These are phyloP conservation scores for Viridothelium virens DNA, from an alignment of 495 filamentous ascomycete genomes.

Conservation along the genomic window DNA sequence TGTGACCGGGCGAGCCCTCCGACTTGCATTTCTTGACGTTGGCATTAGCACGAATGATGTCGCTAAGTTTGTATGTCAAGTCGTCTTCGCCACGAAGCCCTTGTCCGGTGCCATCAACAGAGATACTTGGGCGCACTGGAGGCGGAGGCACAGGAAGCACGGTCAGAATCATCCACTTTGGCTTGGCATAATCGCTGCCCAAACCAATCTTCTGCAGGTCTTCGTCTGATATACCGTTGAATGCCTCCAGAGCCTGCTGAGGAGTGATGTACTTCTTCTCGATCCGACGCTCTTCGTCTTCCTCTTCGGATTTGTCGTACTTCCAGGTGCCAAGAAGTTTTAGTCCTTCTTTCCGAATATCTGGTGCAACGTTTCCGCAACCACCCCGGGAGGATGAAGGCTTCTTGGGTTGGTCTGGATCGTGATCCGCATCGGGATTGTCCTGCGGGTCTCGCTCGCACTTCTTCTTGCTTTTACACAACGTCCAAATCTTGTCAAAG, in stretches of 20 bases:
- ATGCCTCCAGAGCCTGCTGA: conserved; percentile 71
- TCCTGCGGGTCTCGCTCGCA: conserved; percentile 69
- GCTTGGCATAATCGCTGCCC: conserved; percentile 85
- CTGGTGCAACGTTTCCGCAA: conserved; percentile 85
- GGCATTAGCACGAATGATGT: conserved; percentile 95
- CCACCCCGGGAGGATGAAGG: conserved; percentile 59
- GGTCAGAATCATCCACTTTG: conserved; percentile 97
- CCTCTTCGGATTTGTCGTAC: conserved; percentile 61
- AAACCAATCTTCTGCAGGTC: conserved; percentile 82
- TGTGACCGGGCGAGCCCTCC: conserved; percentile 83
- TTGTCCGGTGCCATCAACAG: conserved; percentile 79
- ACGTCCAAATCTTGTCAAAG: conserved; percentile 79
- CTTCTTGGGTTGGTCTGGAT: conserved; percentile 42
- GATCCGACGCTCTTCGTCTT: conserved; percentile 48
- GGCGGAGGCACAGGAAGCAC: conserved; percentile 92
- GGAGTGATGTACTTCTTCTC: conserved; percentile 85
- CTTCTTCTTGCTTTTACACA: conserved; percentile 75
- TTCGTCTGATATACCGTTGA: conserved; percentile 68
- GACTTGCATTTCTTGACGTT: conserved; percentile 82
- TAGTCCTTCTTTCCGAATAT: conserved; percentile 76
- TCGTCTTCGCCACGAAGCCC: conserved; percentile 94
- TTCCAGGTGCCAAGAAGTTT: conserved; percentile 76
- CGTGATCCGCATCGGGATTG: conserved; percentile 51
- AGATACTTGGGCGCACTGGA: conserved; percentile 90
- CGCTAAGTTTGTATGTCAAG: conserved; percentile 95